Evolutionary conservation across 2,329 filamentous ascomycete species (phyloP).

Genomic region (Aspergillus sp.): DNA sequence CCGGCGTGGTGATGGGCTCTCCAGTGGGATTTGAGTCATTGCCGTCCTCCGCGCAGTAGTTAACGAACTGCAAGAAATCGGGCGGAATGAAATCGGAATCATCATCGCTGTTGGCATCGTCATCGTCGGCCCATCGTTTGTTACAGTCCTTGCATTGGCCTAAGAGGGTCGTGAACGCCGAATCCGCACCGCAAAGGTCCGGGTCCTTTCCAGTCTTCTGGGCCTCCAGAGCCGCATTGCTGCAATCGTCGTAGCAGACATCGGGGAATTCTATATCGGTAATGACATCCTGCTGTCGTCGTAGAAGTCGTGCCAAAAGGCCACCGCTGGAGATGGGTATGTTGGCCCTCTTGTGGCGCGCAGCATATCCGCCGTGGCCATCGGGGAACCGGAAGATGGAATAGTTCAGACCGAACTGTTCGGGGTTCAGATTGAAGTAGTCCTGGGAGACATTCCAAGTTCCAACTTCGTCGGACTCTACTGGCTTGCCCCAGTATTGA

Average conservation of each 20-base stretch:
- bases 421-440: slow-evolving; percentile 65
- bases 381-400: slow-evolving; percentile 56
- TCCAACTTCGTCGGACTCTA: slow-evolving; percentile 18
- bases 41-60: not conserved
- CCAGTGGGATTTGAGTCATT: not conserved
- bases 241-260: slow-evolving; percentile 56
- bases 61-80: not conserved
- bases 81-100: not conserved
- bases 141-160: slow-evolving; percentile 3
- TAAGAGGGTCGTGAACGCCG: slow-evolving; percentile 13
- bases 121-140: not conserved
- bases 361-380: slow-evolving; percentile 5
- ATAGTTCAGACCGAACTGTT: slow-evolving; percentile 62
- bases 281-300: not conserved
- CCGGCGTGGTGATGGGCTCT: not conserved
- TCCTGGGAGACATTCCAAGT: slow-evolving; percentile 51
- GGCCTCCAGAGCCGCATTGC: slow-evolving; percentile 50
- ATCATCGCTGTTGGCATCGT: not conserved
- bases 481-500: slow-evolving; percentile 26
- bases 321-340: no score
- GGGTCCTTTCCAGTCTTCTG: slow-evolving; percentile 49
- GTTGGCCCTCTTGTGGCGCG: slow-evolving; percentile 1
- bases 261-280: slow-evolving; percentile 34
- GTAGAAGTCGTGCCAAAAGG: no score
- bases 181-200: slow-evolving; percentile 12